Evolutionary conservation across 2,329 filamentous ascomycete genomes (phyloP).

Genomic region (Fonsecaea nubica): DNA sequence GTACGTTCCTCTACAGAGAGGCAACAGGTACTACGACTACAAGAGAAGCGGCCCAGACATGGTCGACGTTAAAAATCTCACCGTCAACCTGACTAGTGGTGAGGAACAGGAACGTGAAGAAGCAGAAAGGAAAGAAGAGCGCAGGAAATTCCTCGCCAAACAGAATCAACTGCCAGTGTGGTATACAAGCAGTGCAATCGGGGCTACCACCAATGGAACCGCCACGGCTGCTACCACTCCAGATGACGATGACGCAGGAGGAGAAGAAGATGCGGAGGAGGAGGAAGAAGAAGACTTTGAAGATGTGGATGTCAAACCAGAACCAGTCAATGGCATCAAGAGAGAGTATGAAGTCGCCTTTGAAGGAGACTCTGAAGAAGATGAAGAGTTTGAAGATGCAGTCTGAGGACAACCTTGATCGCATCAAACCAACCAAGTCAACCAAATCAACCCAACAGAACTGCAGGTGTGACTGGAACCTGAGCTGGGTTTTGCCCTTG

Average conservation of each 20-base stretch:
- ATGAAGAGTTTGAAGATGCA: slow-evolving; percentile 41
- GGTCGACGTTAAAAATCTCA: slow-evolving; percentile 53
- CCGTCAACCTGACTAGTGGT: slow-evolving; percentile 57
- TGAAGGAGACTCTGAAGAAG: slow-evolving; percentile 39
- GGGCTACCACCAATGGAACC: slow-evolving; percentile 18
- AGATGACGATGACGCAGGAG: slow-evolving; percentile 37
- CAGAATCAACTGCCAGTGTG: slow-evolving; percentile 61
- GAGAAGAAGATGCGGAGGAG: slow-evolving; percentile 37
- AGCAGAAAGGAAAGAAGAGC: slow-evolving; percentile 55
- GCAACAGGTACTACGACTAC: slow-evolving; percentile 37
- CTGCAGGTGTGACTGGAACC: not conserved
- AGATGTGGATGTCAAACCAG: slow-evolving; percentile 28
- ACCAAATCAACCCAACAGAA: not conserved
- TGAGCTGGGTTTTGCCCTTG: not conserved
- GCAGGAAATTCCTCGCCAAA: slow-evolving; percentile 57
- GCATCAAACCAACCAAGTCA: not conserved
- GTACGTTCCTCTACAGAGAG: slow-evolving; percentile 50
- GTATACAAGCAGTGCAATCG: slow-evolving; percentile 50
- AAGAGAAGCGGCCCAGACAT: slow-evolving; percentile 49
- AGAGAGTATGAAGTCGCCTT: slow-evolving; percentile 28
- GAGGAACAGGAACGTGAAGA: slow-evolving; percentile 53
- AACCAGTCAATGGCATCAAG: slow-evolving; percentile 35
- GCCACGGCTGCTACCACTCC: slow-evolving; percentile 16
- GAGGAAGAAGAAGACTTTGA: slow-evolving; percentile 40
- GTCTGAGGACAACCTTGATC: slow-evolving; percentile 20